Base-by-base conservation (phyloP, 139 green algal genomes). In the Microglena sp. region DNA sequence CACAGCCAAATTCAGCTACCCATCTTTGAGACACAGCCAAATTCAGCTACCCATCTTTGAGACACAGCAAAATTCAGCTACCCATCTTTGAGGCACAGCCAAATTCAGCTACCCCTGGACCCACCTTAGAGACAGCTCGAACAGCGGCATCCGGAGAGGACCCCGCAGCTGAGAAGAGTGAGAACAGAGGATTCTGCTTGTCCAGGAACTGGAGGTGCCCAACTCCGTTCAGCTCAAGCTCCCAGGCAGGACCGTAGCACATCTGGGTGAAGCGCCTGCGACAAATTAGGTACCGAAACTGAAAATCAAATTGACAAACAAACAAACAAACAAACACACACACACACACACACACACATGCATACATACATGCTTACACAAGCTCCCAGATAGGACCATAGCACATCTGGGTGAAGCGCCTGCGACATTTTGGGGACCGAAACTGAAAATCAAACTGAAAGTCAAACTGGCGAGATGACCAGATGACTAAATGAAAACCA, bases 121-220 rank as follows among this genome's bases (percentile, higher is more conserved):
- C 34, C 5, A 66, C 62, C 64, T 72, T 65, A 36, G 46, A 67
- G 26, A 69, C 60, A 0, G 26, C 21, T 1, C 69, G 58, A 5
- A 81, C 74, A 22, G 21, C 32, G 11, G 60, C 69, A 43, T 81
- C 74, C 11, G 74, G 66, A 26, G 69, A 75, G 3, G 62, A 46
- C 18, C 66, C 66, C 3, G 35, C 7, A 8, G 34, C 28, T 18
- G 45, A 36, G 22, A 77, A 66, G 26, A 70, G 50, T 26, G 58
- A 63, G 33, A 75, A 57, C 15, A 75, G 55, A 31, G 60, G 62
- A 32, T 70, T 58, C 60, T 64, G 68, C n/a, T 63, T 64, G 54
- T 82, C 75, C 44, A 78, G 58, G 45, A 82, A 82, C 62, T 75
- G 67, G 54, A 82, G 55, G 45, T 82, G 75, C 1, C 62, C 62